These are phyloP conservation scores for Melanogaster broomeanus DNA, from an alignment of 768 basidiomycete genomes.

Conservation along the genomic window DNA sequence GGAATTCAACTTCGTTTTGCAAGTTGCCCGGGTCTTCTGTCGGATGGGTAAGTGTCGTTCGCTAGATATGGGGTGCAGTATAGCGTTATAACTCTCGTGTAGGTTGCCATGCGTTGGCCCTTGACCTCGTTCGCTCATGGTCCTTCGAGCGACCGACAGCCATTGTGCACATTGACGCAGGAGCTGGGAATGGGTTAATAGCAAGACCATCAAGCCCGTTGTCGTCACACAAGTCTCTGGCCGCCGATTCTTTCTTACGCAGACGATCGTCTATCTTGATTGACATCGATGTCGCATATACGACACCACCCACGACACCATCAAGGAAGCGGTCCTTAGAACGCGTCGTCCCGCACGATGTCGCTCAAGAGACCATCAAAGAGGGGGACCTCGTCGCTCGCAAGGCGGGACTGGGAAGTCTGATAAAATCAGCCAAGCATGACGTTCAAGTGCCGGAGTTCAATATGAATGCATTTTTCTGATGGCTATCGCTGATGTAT, in stretches of 20 bases:
- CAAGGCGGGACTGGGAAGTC: conserved; percentile 74
- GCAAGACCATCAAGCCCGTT: conserved; percentile 47
- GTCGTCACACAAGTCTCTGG: conserved; percentile 46
- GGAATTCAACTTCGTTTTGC: conserved; percentile 95
- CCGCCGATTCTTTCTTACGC: conserved; percentile 53
- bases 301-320: conserved; percentile 59
- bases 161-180: conserved; percentile 16
- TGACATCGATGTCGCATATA: conserved; percentile 79
- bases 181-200: conserved; percentile 4
- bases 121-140: conserved; percentile 90
- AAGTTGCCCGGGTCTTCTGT: conserved; percentile 91
- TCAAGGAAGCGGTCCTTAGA: conserved; percentile 57
- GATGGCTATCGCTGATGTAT: conserved; percentile 19
- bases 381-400: conserved; percentile 62
- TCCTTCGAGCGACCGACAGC: conserved; percentile 81
- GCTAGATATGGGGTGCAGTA: not conserved
- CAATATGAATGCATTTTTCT: conserved; percentile 79
- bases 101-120: conserved; percentile 93
- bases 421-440: conserved; percentile 91
- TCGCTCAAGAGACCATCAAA: conserved; percentile 33
- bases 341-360: conserved; percentile 19
- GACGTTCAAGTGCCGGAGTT: conserved; percentile 87
- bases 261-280: conserved; percentile 79
- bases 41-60: conserved; percentile 76
- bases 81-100: conserved; percentile 8